phyloP scores from a whole-genome alignment of 345 rosid genomes.

The Bruguiera parviflora region DNA sequence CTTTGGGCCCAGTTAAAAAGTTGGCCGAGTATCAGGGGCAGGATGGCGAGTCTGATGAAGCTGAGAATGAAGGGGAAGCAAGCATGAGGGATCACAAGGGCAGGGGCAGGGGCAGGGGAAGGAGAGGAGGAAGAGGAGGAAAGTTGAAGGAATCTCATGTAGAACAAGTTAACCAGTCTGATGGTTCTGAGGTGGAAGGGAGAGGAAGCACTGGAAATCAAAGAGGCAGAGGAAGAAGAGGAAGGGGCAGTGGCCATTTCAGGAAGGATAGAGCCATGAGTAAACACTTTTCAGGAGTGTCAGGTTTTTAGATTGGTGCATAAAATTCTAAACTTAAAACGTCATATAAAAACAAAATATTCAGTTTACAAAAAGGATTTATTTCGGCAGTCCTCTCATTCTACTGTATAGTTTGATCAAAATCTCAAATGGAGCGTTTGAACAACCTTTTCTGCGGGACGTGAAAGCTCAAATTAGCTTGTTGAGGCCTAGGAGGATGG shows the following conservation, averaged over 20 bases:
- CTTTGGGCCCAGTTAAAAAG: conserved; percentile 67
- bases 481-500: too few species aligned
- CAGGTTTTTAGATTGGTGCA: conserved; percentile 40
- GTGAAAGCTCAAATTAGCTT: too few species aligned
- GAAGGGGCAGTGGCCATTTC: conserved; percentile 51
- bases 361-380: background rate
- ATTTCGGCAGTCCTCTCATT: too few species aligned
- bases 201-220: conserved; percentile 41
- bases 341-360: background rate
- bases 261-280: conserved; percentile 70
- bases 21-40: conserved; percentile 40
- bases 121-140: conserved; percentile 39
- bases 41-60: conserved; percentile 23
- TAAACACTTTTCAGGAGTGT: conserved; percentile 67
- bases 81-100: conserved; percentile 37
- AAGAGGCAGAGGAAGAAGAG: conserved; percentile 62
- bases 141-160: conserved; percentile 16
- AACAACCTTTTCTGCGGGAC: too few species aligned
- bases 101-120: conserved; percentile 39
- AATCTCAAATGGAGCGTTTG: too few species aligned
- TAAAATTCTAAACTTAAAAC: background rate
- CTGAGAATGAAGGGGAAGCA: conserved; percentile 35
- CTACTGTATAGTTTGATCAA: too few species aligned
- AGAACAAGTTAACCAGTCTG: conserved; percentile 35
- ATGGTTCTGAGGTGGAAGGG: conserved; percentile 35